Conservation (phyloP, 225 moss, liverwort and hornwort species). For the Takakia lepidozioides region DNA sequence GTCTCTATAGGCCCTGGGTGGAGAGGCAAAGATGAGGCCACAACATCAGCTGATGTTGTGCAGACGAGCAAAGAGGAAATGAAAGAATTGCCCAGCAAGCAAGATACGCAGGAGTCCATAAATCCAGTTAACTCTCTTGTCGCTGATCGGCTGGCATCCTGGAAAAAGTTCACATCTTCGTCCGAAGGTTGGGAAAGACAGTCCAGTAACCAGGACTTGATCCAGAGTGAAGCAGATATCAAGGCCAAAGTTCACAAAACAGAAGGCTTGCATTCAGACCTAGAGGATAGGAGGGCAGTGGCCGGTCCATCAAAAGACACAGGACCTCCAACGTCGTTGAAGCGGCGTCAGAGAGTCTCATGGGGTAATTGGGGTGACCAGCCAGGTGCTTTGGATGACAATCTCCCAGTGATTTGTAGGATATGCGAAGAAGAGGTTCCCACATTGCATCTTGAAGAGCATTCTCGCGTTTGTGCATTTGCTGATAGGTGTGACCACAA, state of each 20-base stretch:
- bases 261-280: constrained; percentile 12
- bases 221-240: constrained; percentile 9
- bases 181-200: constrained; percentile 33
- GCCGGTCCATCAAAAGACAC: constrained; percentile 12
- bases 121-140: constrained; percentile 56
- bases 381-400: constrained; percentile 49
- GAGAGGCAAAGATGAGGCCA: constrained; percentile 39
- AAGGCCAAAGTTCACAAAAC: constrained; percentile 8
- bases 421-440: constrained; percentile 99
- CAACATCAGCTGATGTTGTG: constrained; percentile 16
- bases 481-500: constrained; percentile 92
- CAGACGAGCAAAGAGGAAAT: constrained; percentile 35
- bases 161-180: constrained; percentile 60
- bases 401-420: constrained; percentile 87
- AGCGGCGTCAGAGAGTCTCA: constrained; percentile 45
- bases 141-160: constrained; percentile 72
- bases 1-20: constrained; percentile 12
- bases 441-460: constrained; percentile 80
- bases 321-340: constrained; percentile 23
- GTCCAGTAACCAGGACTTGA: constrained; percentile 22
- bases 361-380: constrained; percentile 82
- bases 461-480: constrained; percentile 95
- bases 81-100: background rate
- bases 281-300: background rate
- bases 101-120: constrained; percentile 13